Conservation (phyloP, 2,329 filamentous ascomycete genomes). For the Coniochaeta prunicola region DNA sequence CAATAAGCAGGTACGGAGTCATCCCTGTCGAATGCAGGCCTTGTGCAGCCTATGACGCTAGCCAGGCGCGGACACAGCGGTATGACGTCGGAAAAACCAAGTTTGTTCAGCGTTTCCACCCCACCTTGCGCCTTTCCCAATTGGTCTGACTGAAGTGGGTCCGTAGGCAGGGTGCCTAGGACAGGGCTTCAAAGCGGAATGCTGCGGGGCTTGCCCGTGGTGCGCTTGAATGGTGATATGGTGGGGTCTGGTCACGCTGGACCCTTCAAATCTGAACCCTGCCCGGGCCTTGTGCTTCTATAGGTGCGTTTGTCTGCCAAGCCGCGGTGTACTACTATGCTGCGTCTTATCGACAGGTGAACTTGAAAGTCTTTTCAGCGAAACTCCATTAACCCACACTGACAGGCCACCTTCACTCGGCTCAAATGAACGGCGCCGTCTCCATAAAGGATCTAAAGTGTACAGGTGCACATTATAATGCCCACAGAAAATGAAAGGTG, state of each 20-base stretch:
- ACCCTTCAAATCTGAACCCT: not conserved
- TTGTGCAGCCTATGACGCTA: constrained; percentile 17
- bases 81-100: constrained; percentile 18
- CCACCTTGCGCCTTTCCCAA: not conserved
- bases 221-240: not conserved
- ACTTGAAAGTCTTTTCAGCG: not conserved
- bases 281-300: not conserved
- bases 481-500: no score
- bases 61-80: constrained; percentile 6
- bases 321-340: no score
- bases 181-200: not conserved
- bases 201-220: not conserved
- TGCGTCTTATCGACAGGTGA: no score
- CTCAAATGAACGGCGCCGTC: not conserved
- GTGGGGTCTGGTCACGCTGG: not conserved
- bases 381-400: not conserved
- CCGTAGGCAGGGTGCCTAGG: no score
- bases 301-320: not conserved
- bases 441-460: no score
- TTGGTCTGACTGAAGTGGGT: not conserved
- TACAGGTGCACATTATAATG: no score
- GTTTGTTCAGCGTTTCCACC: not conserved
- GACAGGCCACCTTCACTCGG: not conserved
- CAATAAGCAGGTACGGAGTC: not conserved
- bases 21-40: constrained; percentile 6